Evolutionary conservation across 2,329 filamentous ascomycete species (phyloP).

Genomic region (Penicillium crustosum): DNA sequence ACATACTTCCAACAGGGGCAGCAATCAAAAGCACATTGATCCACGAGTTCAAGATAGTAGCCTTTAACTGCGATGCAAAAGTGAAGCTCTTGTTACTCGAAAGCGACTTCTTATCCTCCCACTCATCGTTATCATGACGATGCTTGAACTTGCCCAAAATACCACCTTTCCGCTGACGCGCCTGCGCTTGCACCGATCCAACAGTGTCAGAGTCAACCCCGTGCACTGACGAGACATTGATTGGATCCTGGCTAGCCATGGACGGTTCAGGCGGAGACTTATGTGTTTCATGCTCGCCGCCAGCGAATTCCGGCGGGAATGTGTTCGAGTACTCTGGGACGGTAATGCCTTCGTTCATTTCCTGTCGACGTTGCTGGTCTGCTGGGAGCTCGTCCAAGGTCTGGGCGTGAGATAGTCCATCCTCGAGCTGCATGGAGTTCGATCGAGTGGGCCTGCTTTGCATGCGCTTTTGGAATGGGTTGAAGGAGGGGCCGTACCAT

Average conservation of each 20-base stretch:
- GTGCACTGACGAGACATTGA: conserved; percentile 28
- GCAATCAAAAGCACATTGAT: conserved; percentile 79
- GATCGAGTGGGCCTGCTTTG: conserved; percentile 22
- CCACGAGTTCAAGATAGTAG: conserved; percentile 78
- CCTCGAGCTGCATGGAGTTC: conserved; percentile 35
- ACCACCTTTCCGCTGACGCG: conserved; percentile 29
- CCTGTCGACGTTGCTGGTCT: conserved; percentile 25
- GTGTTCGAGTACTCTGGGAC: conserved; percentile 28
- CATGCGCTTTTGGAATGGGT: conserved; percentile 44
- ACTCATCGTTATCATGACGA: conserved; percentile 13
- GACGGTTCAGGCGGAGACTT: conserved; percentile 23
- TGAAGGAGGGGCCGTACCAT: conserved; percentile 44
- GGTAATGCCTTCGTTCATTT: conserved; percentile 27
- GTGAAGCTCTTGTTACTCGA: conserved; percentile 38
- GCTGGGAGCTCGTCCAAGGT: conserved; percentile 28
- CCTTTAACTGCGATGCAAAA: conserved; percentile 49
- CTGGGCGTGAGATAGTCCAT: conserved; percentile 21
- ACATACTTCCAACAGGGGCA: conserved; percentile 68
- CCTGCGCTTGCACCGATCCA: conserved; percentile 19
- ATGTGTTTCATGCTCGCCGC: conserved; percentile 20
- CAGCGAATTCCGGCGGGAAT: conserved; percentile 28
- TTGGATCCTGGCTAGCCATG: conserved; percentile 32
- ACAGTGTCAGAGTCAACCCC: conserved; percentile 15
- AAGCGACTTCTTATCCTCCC: conserved; percentile 15
- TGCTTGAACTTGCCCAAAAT: conserved; percentile 22